phyloP scores from a whole-genome alignment of 768 basidiomycete genomes.

The Daedalea quercina region DNA sequence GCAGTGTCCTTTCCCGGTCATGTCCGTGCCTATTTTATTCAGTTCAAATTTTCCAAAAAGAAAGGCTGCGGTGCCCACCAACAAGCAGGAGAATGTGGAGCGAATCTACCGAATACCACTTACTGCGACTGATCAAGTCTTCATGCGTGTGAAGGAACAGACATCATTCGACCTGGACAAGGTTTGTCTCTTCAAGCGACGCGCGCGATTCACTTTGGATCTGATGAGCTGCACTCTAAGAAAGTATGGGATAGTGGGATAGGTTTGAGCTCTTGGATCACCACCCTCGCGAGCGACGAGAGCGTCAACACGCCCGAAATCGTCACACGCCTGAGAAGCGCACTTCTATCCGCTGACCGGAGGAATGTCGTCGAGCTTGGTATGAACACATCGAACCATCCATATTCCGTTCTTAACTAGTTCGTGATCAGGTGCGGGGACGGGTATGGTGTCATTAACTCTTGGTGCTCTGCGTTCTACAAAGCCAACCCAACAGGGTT shows the following conservation, averaged over 20 bases:
- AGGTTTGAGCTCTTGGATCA: constrained; percentile 77
- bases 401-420: not conserved
- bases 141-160: constrained; percentile 61
- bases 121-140: constrained; percentile 8
- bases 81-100: constrained; percentile 66
- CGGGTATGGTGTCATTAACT: constrained; percentile 71
- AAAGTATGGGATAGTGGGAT: constrained; percentile 97
- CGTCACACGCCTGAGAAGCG: constrained; percentile 22
- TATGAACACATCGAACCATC: constrained; percentile 23
- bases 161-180: constrained; percentile 93
- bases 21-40: constrained; percentile 59
- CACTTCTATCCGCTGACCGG: constrained; percentile 32
- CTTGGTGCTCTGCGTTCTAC: constrained; percentile 50
- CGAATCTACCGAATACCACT: constrained; percentile 37
- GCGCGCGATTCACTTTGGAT: not conserved
- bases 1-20: constrained; percentile 46
- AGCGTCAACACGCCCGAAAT: constrained; percentile 1
- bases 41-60: constrained; percentile 23
- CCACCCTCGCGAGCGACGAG: constrained; percentile 25
- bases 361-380: constrained; percentile 66
- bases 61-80: constrained; percentile 6
- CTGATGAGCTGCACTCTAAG: constrained; percentile 32
- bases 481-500: constrained; percentile 11
- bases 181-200: constrained; percentile 33
- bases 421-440: constrained; percentile 61